phyloP scores from a whole-genome alignment of 805 yeast species.

The Lipomyces starkeyi region DNA sequence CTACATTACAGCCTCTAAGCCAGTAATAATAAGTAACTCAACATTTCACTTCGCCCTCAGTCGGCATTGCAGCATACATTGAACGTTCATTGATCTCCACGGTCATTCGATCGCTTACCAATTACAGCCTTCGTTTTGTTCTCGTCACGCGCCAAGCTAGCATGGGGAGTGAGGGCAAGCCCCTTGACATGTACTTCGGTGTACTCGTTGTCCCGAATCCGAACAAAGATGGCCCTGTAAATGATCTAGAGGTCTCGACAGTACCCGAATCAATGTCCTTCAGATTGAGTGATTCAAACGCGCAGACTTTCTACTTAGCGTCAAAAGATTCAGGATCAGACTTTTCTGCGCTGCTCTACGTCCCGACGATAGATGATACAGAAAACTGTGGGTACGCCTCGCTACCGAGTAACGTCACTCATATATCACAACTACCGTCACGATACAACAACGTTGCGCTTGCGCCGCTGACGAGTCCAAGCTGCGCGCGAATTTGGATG shows the following conservation, averaged over 20 bases:
- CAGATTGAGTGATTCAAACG: constrained; percentile 4
- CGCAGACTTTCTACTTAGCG: constrained; percentile 19
- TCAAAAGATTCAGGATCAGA: constrained; percentile 13
- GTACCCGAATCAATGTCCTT: constrained; percentile 29
- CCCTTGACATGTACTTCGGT: constrained; percentile 28
- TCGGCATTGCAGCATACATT: background rate
- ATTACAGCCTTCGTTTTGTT: background rate
- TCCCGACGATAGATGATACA: constrained; percentile 17
- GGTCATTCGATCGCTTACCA: background rate
- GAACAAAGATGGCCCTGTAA: background rate
- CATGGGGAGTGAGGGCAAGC: background rate
- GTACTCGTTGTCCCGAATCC: constrained; percentile 35
- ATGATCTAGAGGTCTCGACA: constrained; percentile 10
- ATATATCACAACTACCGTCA: constrained; percentile 24
- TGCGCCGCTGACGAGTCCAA: constrained; percentile 28
- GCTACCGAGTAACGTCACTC: constrained; percentile 29
- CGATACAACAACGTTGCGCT: constrained; percentile 31
- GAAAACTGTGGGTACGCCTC: constrained; percentile 19
- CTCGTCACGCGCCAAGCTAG: background rate
- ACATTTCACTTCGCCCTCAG: background rate
- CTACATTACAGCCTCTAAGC: background rate
- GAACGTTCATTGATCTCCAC: background rate
- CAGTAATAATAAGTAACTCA: background rate
- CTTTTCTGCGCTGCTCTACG: constrained; percentile 27
- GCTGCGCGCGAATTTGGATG: constrained; percentile 33